A percentile compares a stretch with the other conserved stretches of the same genome.
Evolutionary conservation across 2,329 filamentous ascomycete species (phyloP).

Genomic region (Epichloe baconii): DNA sequence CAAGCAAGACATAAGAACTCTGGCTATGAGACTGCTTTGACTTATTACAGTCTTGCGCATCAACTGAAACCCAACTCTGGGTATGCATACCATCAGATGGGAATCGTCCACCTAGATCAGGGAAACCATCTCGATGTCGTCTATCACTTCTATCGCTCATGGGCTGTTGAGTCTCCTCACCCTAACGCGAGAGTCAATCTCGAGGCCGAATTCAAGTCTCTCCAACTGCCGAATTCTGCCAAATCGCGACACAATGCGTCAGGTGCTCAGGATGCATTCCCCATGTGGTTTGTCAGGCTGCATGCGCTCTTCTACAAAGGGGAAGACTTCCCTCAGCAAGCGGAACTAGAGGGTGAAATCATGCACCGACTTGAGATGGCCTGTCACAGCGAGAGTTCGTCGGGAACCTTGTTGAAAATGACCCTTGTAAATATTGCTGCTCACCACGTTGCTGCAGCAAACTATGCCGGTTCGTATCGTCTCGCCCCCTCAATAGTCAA

Average conservation of each 20-base stretch:
- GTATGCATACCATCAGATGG: conserved; percentile 78
- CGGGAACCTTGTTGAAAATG: conserved; percentile 61
- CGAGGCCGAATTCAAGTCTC: conserved; percentile 57
- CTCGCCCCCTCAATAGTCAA: not conserved
- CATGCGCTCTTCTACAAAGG: conserved; percentile 78
- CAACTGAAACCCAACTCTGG: conserved; percentile 69
- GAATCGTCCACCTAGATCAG: conserved; percentile 68
- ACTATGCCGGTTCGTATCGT: conserved; percentile 20
- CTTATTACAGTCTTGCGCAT: conserved; percentile 74
- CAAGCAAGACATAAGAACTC: conserved; percentile 61
- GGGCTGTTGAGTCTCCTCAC: conserved; percentile 62
- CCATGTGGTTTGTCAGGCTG: conserved; percentile 72
- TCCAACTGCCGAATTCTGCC: conserved; percentile 26
- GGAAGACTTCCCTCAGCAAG: conserved; percentile 57
- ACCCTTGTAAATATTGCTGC: conserved; percentile 77
- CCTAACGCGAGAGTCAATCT: conserved; percentile 65
- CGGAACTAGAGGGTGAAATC: conserved; percentile 77
- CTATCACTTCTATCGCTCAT: conserved; percentile 79
- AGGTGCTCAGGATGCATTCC: conserved; percentile 49
- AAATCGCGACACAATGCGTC: conserved; percentile 26
- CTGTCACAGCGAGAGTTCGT: conserved; percentile 53
- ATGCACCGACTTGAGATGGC: conserved; percentile 63
- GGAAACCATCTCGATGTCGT: conserved; percentile 71
- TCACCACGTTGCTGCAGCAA: conserved; percentile 49
- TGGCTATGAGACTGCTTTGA: conserved; percentile 66